Conservation (phyloP, 306 rosid genomes). For the Prosopis cineraria region DNA sequence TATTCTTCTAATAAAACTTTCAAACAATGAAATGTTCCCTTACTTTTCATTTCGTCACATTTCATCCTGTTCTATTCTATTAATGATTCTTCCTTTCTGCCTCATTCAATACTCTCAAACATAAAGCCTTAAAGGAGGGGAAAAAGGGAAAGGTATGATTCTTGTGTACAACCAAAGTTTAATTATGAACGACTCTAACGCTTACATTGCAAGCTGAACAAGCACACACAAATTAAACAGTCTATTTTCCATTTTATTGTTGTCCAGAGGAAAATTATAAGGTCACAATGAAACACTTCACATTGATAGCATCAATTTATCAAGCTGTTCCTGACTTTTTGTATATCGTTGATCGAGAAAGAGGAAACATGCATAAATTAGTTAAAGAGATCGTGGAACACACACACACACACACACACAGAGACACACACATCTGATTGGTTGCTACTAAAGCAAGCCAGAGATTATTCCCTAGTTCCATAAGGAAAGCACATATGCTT, state of each 20-base stretch:
- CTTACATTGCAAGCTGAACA: background rate
- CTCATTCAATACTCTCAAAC: too few species aligned
- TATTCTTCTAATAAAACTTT: too few species aligned
- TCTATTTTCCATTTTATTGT: background rate
- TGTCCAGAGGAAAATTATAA: background rate
- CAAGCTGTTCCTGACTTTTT: background rate
- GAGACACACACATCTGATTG: too few species aligned
- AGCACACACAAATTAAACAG: background rate
- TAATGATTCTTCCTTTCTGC: too few species aligned
- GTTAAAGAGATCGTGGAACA: constrained; percentile 27
- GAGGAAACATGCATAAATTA: constrained; percentile 7
- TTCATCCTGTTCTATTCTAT: too few species aligned
- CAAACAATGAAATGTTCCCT: too few species aligned
- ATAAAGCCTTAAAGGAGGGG: too few species aligned
- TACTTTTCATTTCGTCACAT: too few species aligned
- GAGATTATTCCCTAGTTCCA: constrained; percentile 34
- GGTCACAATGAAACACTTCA: background rate
- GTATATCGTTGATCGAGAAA: background rate
- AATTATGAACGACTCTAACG: background rate
- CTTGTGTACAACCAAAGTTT: too few species aligned
- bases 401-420: too few species aligned
- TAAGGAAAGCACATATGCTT: constrained; percentile 61
- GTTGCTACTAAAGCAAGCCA: constrained; percentile 26
- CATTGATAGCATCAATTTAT: background rate
- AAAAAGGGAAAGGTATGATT: too few species aligned